Evolutionary conservation across 2,329 filamentous ascomycete genomes (phyloP), one percentile per base, ranked within the genome.

Genomic region (Hymenoscyphus occultus): DNA sequence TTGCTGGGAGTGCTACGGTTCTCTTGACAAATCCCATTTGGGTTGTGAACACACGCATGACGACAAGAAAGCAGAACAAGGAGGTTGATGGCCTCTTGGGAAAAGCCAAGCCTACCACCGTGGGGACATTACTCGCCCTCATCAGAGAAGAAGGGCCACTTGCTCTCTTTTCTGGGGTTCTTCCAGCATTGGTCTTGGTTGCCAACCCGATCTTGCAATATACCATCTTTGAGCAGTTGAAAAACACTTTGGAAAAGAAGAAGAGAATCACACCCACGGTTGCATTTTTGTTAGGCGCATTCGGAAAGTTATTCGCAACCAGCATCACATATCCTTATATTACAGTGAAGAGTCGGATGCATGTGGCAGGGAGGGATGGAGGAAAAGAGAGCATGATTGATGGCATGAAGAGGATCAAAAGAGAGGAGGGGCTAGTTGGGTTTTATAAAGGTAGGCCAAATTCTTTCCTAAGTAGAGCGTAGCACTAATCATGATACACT

Each of bases 191-290:
- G 71, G 88, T 99, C 71, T 84, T 99, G 69, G 95, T 99, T 74
- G 93, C 97, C 81, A 99, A 99, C 81, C 95, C 95, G 4, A 99
- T 99, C 71, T 82, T 99, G 69, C 95, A 99, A 81, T 99, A 99
- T 80, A 99, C 95, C 16, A 90, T 99, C 64, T 99, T 98, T 74
- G 95, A 99, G 83, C 94, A 99, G 82, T 82, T 98, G 81, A 98
- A 97, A 86, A 97, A 98, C 77, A 74, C 84, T 32, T 80, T 97
- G 64, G 94, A 97, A 85, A 90, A 86, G 77, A 84, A 84, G 69
- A 77, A 73, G 67, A 87, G 90, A 72, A 86, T 98, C 64, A 96
- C 92, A 0, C 92, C 94, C 1, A 89, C 87, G 63, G 86, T 96
- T 71, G 93, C 92, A 60, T 99, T 99, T 78, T 86, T 95, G 75